Conservation (phyloP, 139 green algal genomes). For the Coelastrella sp. region DNA sequence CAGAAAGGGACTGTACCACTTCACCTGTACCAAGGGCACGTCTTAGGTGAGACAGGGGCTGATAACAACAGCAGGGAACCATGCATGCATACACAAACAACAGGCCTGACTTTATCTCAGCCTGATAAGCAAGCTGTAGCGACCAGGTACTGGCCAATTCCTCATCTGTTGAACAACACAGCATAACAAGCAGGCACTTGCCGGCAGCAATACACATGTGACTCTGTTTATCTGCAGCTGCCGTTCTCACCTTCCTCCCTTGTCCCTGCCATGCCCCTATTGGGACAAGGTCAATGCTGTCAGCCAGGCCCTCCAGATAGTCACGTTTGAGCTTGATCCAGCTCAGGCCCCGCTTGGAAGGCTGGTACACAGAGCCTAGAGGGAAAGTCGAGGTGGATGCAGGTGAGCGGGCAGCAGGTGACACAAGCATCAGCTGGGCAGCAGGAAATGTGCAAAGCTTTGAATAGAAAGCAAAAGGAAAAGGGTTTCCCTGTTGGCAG, state of each 20-base stretch:
- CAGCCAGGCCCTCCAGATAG: slow-evolving; percentile 85
- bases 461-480: no score
- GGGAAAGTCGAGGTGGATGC: not conserved
- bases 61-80: no score
- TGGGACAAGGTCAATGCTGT: slow-evolving; percentile 92
- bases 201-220: no score
- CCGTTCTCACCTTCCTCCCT: slow-evolving; percentile 71
- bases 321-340: slow-evolving; percentile 92
- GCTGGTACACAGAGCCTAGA: slow-evolving; percentile 70
- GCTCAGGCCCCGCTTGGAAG: slow-evolving; percentile 74
- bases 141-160: no score
- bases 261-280: slow-evolving; percentile 91
- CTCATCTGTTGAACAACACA: not conserved
- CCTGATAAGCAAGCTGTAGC: no score
- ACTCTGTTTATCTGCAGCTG: no score
- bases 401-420: not conserved
- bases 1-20: slow-evolving; percentile 92
- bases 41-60: not conserved
- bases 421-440: not conserved
- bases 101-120: no score
- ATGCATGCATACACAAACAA: no score
- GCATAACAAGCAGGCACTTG: not conserved
- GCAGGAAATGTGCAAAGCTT: no score
- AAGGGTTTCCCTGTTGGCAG: no score
- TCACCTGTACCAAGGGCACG: slow-evolving; percentile 41